These are phyloP conservation scores for Carex arenaria DNA, from an alignment of 202 grass and related monocot species.

Conservation along the genomic window DNA sequence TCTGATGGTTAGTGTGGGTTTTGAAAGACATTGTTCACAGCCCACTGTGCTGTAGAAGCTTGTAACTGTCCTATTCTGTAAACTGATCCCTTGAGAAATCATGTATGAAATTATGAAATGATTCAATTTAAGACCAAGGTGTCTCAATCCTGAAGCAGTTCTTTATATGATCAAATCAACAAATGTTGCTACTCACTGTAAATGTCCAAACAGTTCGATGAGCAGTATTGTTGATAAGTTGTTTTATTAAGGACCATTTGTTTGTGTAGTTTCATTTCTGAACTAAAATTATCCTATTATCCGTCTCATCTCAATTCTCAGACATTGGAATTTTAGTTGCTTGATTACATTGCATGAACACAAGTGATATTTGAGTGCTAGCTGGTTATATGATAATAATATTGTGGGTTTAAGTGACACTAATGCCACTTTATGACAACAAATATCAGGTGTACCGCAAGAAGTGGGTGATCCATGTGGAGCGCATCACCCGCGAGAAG, in stretches of 20 bases:
- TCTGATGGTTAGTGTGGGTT: not conserved
- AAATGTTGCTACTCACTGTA: not conserved
- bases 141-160: not conserved
- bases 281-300: not conserved
- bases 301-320: not conserved
- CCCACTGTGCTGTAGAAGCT: not conserved
- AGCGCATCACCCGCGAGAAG: constrained; percentile 95
- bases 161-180: not conserved
- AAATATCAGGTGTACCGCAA: constrained; percentile 38
- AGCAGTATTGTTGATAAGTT: not conserved
- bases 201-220: not conserved
- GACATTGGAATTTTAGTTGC: too few relatives aligned
- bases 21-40: not conserved
- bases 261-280: not conserved
- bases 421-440: not conserved
- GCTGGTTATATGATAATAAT: not conserved
- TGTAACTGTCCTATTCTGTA: not conserved
- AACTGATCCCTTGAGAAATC: not conserved
- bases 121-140: not conserved
- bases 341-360: not conserved
- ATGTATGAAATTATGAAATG: not conserved
- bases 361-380: not conserved
- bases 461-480: constrained; percentile 95
- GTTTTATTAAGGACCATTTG: not conserved
- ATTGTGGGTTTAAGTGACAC: not conserved